These are phyloP conservation scores for Boletus huronensis DNA, from an alignment of 768 basidiomycete species.

Conservation along the genomic window DNA sequence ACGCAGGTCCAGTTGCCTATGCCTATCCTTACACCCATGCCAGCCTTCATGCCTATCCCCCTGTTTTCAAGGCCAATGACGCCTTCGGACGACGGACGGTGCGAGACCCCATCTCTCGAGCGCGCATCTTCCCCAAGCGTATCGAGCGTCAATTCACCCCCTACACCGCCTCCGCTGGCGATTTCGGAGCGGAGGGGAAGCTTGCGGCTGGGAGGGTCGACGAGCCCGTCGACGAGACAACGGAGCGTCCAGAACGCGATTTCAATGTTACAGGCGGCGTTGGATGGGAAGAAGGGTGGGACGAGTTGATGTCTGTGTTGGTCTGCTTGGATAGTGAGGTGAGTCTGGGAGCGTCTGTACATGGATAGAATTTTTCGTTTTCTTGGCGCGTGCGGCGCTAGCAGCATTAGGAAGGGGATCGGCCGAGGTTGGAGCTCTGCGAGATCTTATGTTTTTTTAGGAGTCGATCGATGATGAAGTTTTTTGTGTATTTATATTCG, in stretches of 20 bases:
- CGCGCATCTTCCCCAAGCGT: constrained; percentile 24
- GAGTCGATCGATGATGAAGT: background rate
- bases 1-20: background rate
- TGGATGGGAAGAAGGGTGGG: constrained; percentile 25
- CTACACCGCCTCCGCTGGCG: constrained; percentile 20
- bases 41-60: background rate
- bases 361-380: background rate
- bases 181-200: constrained; percentile 17
- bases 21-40: background rate
- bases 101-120: constrained; percentile 25
- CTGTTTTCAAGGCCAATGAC: constrained; percentile 9
- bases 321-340: background rate
- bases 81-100: constrained; percentile 36
- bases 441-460: background rate
- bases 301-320: constrained; percentile 1
- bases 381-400: background rate
- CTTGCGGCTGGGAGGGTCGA: constrained; percentile 16
- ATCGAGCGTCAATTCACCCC: constrained; percentile 24
- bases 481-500: background rate
- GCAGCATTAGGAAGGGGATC: background rate
- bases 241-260: constrained; percentile 23
- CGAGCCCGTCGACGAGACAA: constrained; percentile 22
- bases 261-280: constrained; percentile 28
- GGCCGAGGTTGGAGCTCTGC: background rate
- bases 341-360: background rate